Conservation (phyloP, 768 basidiomycete genomes). For the Suillus placidus region DNA sequence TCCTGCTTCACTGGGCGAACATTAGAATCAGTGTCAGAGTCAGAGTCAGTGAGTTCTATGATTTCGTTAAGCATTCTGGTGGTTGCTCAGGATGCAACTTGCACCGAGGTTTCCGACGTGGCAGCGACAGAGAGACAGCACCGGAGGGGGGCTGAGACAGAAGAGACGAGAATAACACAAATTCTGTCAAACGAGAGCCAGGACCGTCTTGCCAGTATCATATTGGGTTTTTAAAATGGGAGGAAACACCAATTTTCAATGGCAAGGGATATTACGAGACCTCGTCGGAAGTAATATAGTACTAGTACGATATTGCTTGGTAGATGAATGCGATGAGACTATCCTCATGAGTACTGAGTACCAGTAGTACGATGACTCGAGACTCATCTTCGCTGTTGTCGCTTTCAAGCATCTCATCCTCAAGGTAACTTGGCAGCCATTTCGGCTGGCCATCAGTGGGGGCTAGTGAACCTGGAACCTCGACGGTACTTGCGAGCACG, state of each 20-base stretch:
- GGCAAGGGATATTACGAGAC: not conserved
- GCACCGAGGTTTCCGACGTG: not conserved
- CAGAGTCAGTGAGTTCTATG: constrained; percentile 1
- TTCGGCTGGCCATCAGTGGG: not conserved
- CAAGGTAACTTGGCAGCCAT: not conserved
- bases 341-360: not conserved
- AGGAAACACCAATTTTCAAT: not conserved
- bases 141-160: not conserved
- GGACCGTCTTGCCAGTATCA: not conserved
- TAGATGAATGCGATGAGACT: not conserved
- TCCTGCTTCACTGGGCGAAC: not conserved
- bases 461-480: not conserved
- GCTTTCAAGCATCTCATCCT: not conserved
- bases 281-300: not conserved
- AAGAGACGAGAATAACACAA: not conserved
- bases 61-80: not conserved
- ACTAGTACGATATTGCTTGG: not conserved
- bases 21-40: not conserved
- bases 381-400: not conserved
- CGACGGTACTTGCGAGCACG: not conserved
- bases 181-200: not conserved
- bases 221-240: not conserved
- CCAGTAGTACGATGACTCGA: not conserved
- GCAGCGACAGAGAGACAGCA: not conserved
- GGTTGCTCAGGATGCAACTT: not conserved